These are phyloP conservation scores for Calocybe gangraenosa DNA, from an alignment of 768 basidiomycete species.

Conservation along the genomic window DNA sequence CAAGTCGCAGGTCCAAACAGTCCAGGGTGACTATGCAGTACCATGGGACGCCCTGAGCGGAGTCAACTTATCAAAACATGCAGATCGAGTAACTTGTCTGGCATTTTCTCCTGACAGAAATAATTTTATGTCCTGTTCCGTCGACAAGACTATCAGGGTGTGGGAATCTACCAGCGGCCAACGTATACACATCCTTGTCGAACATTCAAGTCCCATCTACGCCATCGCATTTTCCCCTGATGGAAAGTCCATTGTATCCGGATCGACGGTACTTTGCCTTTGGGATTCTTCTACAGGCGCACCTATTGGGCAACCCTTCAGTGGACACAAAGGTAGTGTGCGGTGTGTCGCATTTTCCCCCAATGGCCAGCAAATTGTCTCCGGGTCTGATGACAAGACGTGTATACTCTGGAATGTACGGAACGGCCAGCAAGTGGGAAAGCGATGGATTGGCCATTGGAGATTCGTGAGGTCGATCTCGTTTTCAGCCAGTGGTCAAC, in stretches of 20 bases:
- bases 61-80: too few species aligned
- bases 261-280: slow-evolving; percentile 9
- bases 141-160: neutral
- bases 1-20: neutral
- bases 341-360: slow-evolving; percentile 10
- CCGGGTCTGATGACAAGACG: neutral
- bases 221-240: slow-evolving; percentile 16
- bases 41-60: neutral
- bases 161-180: neutral
- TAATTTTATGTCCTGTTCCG: neutral
- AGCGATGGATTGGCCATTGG: neutral
- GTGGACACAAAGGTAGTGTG: neutral
- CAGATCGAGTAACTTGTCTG: too few species aligned
- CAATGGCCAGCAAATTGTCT: slow-evolving; percentile 9
- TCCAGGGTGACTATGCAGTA: neutral
- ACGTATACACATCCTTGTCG: neutral
- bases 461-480: neutral
- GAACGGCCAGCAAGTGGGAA: neutral
- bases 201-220: neutral
- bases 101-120: too few species aligned
- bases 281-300: slow-evolving; percentile 16
- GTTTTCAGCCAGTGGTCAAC: neutral
- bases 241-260: slow-evolving; percentile 14
- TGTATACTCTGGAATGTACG: slow-evolving; percentile 2
- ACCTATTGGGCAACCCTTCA: slow-evolving; percentile 1